Percentiles rank a stretch among this genome's conserved stretches.
phyloP scores from a whole-genome alignment of 495 filamentous ascomycete species.

The Podospora appendiculata region DNA sequence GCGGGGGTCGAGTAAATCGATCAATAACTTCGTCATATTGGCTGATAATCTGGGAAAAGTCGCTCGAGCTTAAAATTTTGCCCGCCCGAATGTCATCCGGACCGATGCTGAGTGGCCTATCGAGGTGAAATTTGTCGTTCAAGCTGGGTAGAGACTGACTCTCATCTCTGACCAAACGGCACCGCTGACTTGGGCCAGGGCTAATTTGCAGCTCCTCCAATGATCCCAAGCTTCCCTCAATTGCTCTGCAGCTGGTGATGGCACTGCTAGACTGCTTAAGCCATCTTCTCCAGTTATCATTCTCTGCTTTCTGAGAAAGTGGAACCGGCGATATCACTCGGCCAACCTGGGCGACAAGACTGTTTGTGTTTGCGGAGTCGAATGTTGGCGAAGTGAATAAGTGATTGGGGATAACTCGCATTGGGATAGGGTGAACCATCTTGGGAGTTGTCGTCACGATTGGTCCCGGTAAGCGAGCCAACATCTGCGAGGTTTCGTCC shows the following conservation, averaged over 20 bases:
- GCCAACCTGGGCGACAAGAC: constrained; percentile 16
- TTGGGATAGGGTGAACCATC: constrained; percentile 10
- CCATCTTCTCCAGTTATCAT: constrained; percentile 15
- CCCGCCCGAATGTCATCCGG: not conserved
- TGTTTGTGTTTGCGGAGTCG: constrained; percentile 15
- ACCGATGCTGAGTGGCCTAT: not conserved
- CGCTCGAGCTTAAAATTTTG: not conserved
- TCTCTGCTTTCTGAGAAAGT: constrained; percentile 12
- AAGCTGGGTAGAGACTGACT: not conserved
- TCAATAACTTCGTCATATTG: too few species aligned
- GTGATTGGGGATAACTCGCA: constrained; percentile 3
- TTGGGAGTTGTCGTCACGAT: not conserved
- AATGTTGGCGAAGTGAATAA: not conserved
- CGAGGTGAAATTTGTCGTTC: not conserved
- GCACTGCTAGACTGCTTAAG: constrained; percentile 6
- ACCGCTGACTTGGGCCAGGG: constrained; percentile 18
- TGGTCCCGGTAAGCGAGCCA: not conserved
- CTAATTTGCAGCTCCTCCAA: constrained; percentile 5
- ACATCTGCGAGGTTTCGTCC: not conserved
- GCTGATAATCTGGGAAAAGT: not conserved
- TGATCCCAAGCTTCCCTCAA: constrained; percentile 8
- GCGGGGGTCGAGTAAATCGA: too few species aligned
- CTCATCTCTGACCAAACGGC: not conserved
- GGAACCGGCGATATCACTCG: constrained; percentile 7
- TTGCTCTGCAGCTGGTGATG: constrained; percentile 2